A percentile compares a stretch with the other conserved stretches of the same genome.
phyloP scores from a whole-genome alignment of 2,329 filamentous ascomycete genomes.

The Orbilia ellipsospora region DNA sequence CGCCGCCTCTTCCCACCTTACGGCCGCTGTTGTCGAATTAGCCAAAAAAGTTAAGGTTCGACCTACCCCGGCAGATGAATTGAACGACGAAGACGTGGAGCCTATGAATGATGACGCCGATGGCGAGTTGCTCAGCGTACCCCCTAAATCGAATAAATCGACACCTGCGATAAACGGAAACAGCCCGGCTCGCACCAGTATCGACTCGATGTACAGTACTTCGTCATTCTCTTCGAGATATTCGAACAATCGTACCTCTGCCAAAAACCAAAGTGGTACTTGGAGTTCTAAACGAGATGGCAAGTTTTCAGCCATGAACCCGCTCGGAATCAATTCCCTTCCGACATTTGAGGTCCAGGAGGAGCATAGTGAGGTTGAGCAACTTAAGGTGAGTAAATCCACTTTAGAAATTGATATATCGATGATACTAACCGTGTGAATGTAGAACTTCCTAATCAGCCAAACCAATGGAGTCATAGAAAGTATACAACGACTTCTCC shows the following conservation, averaged over 20 bases:
- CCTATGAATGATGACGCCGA: constrained; percentile 66
- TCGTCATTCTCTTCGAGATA: constrained; percentile 54
- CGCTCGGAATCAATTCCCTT: constrained; percentile 36
- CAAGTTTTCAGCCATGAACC: constrained; percentile 49
- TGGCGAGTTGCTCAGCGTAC: constrained; percentile 67
- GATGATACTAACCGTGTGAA: constrained; percentile 17
- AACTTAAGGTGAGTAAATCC: constrained; percentile 30
- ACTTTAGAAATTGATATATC: not conserved
- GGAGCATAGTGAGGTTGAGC: constrained; percentile 49
- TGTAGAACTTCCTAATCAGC: constrained; percentile 68
- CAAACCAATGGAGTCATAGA: constrained; percentile 82
- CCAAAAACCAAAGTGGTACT: constrained; percentile 51
- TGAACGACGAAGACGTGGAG: constrained; percentile 78
- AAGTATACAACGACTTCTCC: constrained; percentile 83
- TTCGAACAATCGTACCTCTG: constrained; percentile 44
- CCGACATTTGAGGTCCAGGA: constrained; percentile 53
- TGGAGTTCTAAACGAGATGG: constrained; percentile 47
- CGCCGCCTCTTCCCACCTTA: constrained; percentile 89
- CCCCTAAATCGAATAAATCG: constrained; percentile 61
- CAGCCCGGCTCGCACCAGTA: constrained; percentile 57
- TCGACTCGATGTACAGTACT: constrained; percentile 59
- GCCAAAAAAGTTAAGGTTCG: constrained; percentile 85
- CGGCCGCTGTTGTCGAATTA: constrained; percentile 85
- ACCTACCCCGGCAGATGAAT: constrained; percentile 76
- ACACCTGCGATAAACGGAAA: constrained; percentile 59